Conservation (phyloP, 75 land plant species). For the Isoetes taiwanensis region DNA sequence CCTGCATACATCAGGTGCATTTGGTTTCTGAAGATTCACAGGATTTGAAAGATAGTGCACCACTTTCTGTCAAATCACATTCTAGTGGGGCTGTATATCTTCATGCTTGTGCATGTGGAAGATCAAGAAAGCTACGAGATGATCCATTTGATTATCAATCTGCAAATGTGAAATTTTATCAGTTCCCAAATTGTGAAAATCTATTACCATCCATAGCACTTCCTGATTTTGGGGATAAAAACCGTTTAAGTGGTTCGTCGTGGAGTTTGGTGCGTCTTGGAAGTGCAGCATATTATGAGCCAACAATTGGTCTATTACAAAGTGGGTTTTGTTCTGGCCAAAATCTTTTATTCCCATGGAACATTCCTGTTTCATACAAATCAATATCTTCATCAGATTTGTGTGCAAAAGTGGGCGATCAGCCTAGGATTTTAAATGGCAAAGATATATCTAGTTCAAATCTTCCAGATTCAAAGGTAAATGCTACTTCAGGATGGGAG, state of each 20-base stretch:
- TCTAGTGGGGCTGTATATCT: conserved; percentile 89
- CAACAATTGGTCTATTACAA: conserved; percentile 72
- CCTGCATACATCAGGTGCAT: conserved; percentile 71
- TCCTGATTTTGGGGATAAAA: conserved; percentile 28
- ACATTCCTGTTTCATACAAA: conserved; percentile 20
- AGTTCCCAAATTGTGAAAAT: conserved; percentile 72
- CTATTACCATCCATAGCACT: conserved; percentile 43
- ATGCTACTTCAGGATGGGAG: conserved; percentile 3
- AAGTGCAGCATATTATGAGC: conserved; percentile 71
- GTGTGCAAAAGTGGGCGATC: too few relatives aligned
- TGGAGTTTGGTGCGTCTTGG: conserved; percentile 83
- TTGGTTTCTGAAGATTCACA: too few relatives aligned
- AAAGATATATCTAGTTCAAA: background rate
- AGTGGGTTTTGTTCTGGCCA: conserved; percentile 63
- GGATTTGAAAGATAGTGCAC: conserved; percentile 8
- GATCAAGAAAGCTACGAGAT: conserved; percentile 51
- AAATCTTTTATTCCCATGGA: conserved; percentile 55
- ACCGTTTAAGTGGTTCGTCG: conserved; percentile 29
- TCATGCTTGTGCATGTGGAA: conserved; percentile 98
- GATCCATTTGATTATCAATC: conserved; percentile 91
- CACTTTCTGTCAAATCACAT: conserved; percentile 36
- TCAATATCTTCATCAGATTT: too few relatives aligned
- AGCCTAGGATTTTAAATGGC: too few relatives aligned
- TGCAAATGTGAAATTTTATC: conserved; percentile 48
- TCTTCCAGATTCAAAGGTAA: conserved; percentile 6